Conservation (phyloP, 176 grass and related monocot species). For the Oryza glaberrima region DNA sequence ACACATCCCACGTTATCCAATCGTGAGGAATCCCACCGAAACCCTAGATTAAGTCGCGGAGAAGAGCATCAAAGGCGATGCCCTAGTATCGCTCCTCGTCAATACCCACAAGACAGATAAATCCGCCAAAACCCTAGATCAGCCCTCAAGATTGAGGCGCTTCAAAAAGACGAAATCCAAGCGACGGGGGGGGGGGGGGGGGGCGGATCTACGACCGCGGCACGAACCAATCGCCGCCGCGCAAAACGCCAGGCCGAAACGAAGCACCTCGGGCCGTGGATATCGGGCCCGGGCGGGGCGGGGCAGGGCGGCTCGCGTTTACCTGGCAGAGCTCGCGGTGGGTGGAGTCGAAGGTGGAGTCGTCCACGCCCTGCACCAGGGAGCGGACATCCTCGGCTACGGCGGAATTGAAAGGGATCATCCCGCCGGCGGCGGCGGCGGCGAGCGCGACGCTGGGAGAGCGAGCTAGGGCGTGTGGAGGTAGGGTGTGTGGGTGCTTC, state of each 20-base stretch:
- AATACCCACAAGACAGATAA: background rate
- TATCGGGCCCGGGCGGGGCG: background rate
- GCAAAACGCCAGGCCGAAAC: background rate
- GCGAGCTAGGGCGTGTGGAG: slow-evolving; percentile 10
- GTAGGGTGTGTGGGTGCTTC: background rate
- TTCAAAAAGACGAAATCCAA: slow-evolving; percentile 25
- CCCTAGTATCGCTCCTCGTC: background rate
- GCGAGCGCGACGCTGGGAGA: slow-evolving; percentile 21
- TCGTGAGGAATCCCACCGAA: slow-evolving; percentile 4
- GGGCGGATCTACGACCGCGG: slow-evolving; percentile 11
- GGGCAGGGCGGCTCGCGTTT: background rate
- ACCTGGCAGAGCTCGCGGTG: slow-evolving; percentile 63
- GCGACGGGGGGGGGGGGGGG: background rate
- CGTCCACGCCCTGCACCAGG: slow-evolving; percentile 60
- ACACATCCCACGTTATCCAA: background rate
- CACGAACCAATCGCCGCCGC: slow-evolving; percentile 2
- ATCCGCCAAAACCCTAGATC: slow-evolving; percentile 44
- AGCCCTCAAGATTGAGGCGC: background rate
- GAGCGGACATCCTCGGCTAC: slow-evolving; percentile 66
- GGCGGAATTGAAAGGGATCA: slow-evolving; percentile 62
- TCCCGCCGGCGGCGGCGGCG: slow-evolving; percentile 39
- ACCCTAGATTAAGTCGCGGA: slow-evolving; percentile 13
- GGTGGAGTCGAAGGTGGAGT: slow-evolving; percentile 53
- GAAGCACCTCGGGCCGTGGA: background rate
- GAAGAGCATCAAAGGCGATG: background rate